Evolutionary conservation across 2,329 filamentous ascomycete genomes (phyloP).

Genomic region (Fusarium armeniacum): DNA sequence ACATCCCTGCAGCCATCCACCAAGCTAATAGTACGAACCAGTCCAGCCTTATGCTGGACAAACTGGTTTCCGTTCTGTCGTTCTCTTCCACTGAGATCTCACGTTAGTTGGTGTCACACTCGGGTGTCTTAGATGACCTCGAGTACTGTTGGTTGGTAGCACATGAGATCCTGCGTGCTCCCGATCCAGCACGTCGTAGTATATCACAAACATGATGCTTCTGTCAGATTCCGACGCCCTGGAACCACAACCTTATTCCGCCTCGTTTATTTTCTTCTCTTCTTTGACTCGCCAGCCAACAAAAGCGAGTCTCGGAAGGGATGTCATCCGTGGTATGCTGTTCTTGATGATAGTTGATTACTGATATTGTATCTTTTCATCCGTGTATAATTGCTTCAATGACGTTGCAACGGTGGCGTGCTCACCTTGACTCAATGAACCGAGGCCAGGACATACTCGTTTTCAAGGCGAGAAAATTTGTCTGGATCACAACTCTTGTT

Average conservation of each 20-base stretch:
- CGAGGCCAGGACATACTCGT: background rate
- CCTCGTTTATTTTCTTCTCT: constrained; percentile 15
- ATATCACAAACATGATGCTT: constrained; percentile 28
- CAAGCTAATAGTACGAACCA: constrained; percentile 8
- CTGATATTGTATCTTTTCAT: constrained; percentile 15
- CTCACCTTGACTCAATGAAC: no score
- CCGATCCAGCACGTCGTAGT: constrained; percentile 46
- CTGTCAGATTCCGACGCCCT: constrained; percentile 23
- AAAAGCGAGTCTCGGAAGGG: background rate
- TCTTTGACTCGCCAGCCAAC: constrained; percentile 3
- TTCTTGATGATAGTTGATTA: constrained; percentile 4
- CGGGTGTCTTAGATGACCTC: constrained; percentile 12
- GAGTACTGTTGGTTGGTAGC: constrained; percentile 25
- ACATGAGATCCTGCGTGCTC: constrained; percentile 45
- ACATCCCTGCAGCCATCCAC: constrained; percentile 14
- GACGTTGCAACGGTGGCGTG: background rate
- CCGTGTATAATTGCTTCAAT: constrained; percentile 9
- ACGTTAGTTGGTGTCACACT: constrained; percentile 29
- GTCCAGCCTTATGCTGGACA: constrained; percentile 9
- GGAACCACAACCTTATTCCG: constrained; percentile 19
- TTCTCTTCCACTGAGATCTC: constrained; percentile 7
- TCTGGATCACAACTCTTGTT: background rate
- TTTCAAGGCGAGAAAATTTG: background rate
- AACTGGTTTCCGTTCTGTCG: constrained; percentile 5
- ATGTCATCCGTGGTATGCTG: constrained; percentile 7